Evolutionary conservation across 345 rosid genomes (phyloP).

Genomic region (Ceriops tagal): DNA sequence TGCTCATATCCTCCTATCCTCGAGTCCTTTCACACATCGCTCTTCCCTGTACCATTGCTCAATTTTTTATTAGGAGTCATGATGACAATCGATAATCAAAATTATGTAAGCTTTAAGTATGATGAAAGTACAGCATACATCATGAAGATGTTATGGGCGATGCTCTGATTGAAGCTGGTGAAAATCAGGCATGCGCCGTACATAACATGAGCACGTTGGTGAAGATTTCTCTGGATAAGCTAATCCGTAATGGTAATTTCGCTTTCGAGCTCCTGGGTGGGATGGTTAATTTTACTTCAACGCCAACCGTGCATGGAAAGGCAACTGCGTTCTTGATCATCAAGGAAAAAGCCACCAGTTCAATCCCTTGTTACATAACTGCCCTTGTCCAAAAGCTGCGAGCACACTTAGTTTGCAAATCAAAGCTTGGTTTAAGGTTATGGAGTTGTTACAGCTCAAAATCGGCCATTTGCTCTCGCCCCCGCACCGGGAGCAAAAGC

Average conservation of each 20-base stretch:
- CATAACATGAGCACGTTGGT: slow-evolving; percentile 23
- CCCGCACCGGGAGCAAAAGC: background rate
- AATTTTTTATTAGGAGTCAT: slow-evolving; percentile 27
- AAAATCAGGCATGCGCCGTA: slow-evolving; percentile 29
- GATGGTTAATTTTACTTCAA: slow-evolving; percentile 28
- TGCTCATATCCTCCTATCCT: slow-evolving; percentile 21
- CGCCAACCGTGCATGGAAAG: slow-evolving; percentile 31
- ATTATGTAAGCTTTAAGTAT: slow-evolving; percentile 39
- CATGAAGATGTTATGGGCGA: slow-evolving; percentile 18
- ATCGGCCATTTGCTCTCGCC: background rate
- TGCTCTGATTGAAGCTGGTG: slow-evolving; percentile 22
- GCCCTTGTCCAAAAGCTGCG: background rate
- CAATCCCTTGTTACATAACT: slow-evolving; percentile 7
- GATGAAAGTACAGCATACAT: slow-evolving; percentile 22
- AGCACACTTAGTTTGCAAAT: slow-evolving; percentile 1
- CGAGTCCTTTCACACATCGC: background rate
- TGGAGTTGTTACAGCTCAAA: background rate
- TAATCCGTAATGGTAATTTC: slow-evolving; percentile 15
- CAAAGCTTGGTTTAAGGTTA: background rate
- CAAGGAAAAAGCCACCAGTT: slow-evolving; percentile 15
- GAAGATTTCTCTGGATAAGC: slow-evolving; percentile 21
- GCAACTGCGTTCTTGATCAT: slow-evolving; percentile 22
- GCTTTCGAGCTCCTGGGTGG: slow-evolving; percentile 8
- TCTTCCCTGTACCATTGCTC: background rate
- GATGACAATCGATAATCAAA: slow-evolving; percentile 32